These are phyloP conservation scores for Papiliotrema terrestris DNA, from an alignment of 1,284 basidiomycete genomes.

Conservation along the genomic window DNA sequence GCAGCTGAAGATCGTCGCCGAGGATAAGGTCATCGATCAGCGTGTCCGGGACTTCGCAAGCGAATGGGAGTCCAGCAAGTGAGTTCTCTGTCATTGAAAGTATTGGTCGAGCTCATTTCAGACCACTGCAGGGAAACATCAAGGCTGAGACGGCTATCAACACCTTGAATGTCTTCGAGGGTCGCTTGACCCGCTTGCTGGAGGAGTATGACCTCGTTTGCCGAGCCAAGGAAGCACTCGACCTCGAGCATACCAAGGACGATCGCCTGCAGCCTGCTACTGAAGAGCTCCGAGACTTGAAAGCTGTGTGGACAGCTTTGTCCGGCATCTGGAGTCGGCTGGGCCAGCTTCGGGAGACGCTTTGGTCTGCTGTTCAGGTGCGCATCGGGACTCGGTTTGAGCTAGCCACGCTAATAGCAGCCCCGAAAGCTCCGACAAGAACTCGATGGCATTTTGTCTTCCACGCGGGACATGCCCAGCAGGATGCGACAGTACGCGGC, in stretches of 20 bases:
- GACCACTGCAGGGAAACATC: conserved; percentile 92
- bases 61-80: conserved; percentile 75
- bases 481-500: conserved; percentile 99
- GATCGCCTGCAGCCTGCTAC: conserved; percentile 88
- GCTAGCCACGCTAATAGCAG: conserved; percentile 41
- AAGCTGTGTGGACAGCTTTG: conserved; percentile 97
- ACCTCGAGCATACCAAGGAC: conserved; percentile 85
- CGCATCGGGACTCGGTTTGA: not conserved
- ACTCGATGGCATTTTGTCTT: conserved; percentile 79
- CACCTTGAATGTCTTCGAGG: conserved; percentile 89
- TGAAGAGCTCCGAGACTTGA: conserved; percentile 92
- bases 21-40: conserved; percentile 95
- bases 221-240: conserved; percentile 92
- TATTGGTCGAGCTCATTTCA: conserved; percentile 41
- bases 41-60: conserved; percentile 82
- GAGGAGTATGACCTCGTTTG: conserved; percentile 93
- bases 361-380: conserved; percentile 79
- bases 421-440: conserved; percentile 92
- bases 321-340: conserved; percentile 97
- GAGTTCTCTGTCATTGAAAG: not conserved
- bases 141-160: conserved; percentile 94
- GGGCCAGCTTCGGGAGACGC: conserved; percentile 77
- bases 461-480: conserved; percentile 97
- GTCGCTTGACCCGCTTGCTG: conserved; percentile 78
- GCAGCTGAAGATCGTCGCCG: conserved; percentile 97